phyloP scores from a whole-genome alignment of 345 rosid genomes.

The Populus tremula region DNA sequence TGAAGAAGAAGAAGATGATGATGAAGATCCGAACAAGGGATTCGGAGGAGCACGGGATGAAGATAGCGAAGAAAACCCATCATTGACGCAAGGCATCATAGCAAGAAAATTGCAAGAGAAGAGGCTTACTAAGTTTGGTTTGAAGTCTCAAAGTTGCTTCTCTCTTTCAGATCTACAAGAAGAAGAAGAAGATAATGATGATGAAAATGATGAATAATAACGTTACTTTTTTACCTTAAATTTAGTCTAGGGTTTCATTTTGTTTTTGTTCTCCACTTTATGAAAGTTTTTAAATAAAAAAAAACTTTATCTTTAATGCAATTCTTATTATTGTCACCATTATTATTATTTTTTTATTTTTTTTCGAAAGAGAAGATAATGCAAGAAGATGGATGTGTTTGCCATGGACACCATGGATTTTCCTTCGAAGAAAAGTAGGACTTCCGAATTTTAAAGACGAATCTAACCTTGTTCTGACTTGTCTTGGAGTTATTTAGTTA shows the following conservation, averaged over 20 bases:
- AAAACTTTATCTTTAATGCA: conserved; percentile 8
- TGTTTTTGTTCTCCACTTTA: background rate
- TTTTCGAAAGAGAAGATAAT: background rate
- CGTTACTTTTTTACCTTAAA: background rate
- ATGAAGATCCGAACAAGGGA: background rate
- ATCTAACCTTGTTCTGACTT: background rate
- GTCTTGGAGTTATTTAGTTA: background rate
- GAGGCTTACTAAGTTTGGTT: conserved; percentile 29
- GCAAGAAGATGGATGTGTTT: background rate
- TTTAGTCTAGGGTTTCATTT: background rate
- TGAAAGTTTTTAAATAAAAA: background rate
- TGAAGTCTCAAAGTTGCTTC: conserved; percentile 60
- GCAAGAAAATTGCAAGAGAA: background rate
- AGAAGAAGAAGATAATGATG: conserved; percentile 4
- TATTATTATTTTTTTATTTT: background rate
- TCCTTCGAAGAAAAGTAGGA: background rate
- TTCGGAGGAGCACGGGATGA: background rate
- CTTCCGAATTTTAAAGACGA: background rate
- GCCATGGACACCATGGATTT: background rate
- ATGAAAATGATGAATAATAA: background rate
- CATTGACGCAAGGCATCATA: background rate
- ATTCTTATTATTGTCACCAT: background rate
- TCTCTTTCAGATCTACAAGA: conserved; percentile 67
- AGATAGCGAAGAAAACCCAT: conserved; percentile 4
- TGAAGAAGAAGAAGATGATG: conserved; percentile 31